phyloP scores from a whole-genome alignment of 306 rosid species.

The Hippophae rhamnoides region DNA sequence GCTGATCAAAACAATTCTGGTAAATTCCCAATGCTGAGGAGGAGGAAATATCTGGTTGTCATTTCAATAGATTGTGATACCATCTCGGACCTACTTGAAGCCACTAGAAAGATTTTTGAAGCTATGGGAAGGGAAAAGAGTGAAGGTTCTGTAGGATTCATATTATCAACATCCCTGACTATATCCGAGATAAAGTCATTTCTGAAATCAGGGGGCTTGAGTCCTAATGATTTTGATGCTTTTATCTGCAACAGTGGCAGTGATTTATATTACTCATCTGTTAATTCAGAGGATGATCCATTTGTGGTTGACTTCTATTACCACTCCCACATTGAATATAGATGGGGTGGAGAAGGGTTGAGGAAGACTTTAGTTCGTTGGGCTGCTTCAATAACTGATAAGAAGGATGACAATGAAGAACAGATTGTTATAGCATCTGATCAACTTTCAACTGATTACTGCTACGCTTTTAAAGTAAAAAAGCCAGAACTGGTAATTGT shows the following conservation, averaged over 20 bases:
- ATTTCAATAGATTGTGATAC: conserved; percentile 82
- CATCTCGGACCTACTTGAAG: conserved; percentile 48
- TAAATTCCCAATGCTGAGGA: conserved; percentile 86
- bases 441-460: conserved; percentile 85
- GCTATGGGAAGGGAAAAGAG: conserved; percentile 63
- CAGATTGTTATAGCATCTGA: conserved; percentile 62
- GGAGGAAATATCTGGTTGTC: conserved; percentile 73
- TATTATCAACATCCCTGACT: conserved; percentile 79
- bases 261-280: conserved; percentile 90
- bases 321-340: conserved; percentile 93
- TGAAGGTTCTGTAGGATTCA: conserved; percentile 89
- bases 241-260: conserved; percentile 97
- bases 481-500: conserved; percentile 60
- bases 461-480: conserved; percentile 74
- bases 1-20: conserved; percentile 65
- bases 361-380: conserved; percentile 89
- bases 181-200: conserved; percentile 79
- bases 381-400: conserved; percentile 58
- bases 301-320: conserved; percentile 92
- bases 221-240: conserved; percentile 86
- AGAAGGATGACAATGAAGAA: conserved; percentile 37
- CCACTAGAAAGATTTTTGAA: conserved; percentile 56
- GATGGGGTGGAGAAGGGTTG: conserved; percentile 99
- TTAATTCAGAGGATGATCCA: conserved; percentile 59
- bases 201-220: conserved; percentile 61